Evolutionary conservation across 139 green algal species (phyloP).

Genomic region (Chlorella sp.): DNA sequence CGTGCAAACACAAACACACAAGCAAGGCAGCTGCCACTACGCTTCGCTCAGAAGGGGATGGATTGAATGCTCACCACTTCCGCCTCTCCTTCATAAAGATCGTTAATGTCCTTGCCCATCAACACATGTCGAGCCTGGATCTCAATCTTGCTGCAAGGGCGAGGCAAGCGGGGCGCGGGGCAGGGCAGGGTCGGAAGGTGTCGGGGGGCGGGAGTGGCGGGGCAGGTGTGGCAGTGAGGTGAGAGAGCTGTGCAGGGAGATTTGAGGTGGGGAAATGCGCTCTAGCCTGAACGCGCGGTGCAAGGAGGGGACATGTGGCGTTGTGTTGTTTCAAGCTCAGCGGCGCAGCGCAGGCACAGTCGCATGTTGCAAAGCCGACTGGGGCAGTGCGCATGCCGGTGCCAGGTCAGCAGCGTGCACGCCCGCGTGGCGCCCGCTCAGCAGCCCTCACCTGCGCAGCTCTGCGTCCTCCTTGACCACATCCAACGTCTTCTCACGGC

Average conservation of each 20-base stretch:
- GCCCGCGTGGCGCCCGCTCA: background rate
- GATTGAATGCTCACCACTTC: background rate
- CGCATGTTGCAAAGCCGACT: background rate
- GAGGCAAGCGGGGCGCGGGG: background rate
- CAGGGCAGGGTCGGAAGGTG: background rate
- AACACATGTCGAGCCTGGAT: conserved; percentile 51
- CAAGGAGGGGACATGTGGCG: background rate
- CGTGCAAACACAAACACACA: too few species aligned
- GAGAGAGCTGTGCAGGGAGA: too few species aligned
- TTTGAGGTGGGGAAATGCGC: too few species aligned
- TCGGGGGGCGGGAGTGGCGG: background rate
- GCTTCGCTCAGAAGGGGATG: background rate
- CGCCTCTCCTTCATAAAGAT: conserved; percentile 45
- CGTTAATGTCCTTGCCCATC: conserved; percentile 51
- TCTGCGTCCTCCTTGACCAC: conserved; percentile 50
- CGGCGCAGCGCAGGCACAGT: background rate
- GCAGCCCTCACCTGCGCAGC: conserved; percentile 14
- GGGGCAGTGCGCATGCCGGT: too few species aligned
- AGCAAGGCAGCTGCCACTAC: too few species aligned
- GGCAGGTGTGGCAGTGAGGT: too few species aligned
- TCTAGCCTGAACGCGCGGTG: too few species aligned
- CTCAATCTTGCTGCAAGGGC: conserved; percentile 57
- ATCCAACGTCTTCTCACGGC: conserved; percentile 70
- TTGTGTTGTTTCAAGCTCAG: background rate
- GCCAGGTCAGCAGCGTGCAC: background rate